phyloP scores from a whole-genome alignment of 176 grass and related monocot species.

The Musa troglodytarum region DNA sequence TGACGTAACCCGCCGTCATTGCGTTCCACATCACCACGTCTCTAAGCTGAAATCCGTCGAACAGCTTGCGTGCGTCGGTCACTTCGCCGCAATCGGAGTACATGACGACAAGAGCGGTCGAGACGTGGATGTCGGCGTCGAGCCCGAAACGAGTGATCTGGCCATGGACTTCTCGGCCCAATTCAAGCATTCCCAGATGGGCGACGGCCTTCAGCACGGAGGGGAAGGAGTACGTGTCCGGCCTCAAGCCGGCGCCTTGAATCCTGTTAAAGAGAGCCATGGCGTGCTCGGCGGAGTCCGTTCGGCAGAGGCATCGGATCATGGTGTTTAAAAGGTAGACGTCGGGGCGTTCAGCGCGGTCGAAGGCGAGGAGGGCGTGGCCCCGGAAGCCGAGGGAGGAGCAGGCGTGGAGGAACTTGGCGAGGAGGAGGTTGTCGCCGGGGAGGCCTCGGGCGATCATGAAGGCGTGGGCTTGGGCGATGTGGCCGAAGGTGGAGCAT shows the following conservation, averaged over 20 bases:
- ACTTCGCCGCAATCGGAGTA: slow-evolving; percentile 35
- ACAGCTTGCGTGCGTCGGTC: slow-evolving; percentile 34
- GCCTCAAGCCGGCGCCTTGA: slow-evolving; percentile 15
- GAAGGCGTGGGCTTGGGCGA: slow-evolving; percentile 22
- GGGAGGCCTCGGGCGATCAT: slow-evolving; percentile 24
- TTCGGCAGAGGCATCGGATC: slow-evolving; percentile 26
- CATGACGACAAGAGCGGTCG: slow-evolving; percentile 34
- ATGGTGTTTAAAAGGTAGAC: slow-evolving; percentile 26
- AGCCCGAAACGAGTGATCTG: slow-evolving; percentile 31
- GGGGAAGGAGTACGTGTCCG: slow-evolving; percentile 29
- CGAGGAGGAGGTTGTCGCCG: slow-evolving; percentile 26
- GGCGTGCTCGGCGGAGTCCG: slow-evolving; percentile 19
- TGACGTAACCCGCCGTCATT: slow-evolving; percentile 42
- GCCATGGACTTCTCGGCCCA: slow-evolving; percentile 30
- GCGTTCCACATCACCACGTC: slow-evolving; percentile 61
- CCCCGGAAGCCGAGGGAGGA: slow-evolving; percentile 17
- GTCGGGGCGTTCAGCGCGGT: slow-evolving; percentile 8
- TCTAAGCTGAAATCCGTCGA: slow-evolving; percentile 39
- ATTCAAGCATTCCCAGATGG: slow-evolving; percentile 18
- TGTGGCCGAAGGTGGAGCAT: slow-evolving; percentile 19
- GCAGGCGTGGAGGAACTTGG: slow-evolving; percentile 21
- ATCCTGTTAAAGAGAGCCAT: slow-evolving; percentile 14
- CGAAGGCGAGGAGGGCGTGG: slow-evolving; percentile 16
- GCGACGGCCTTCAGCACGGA: slow-evolving; percentile 19
- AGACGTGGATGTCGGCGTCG: slow-evolving; percentile 29